Evolutionary conservation across 225 moss, liverwort and hornwort genomes (phyloP).

Genomic region (Straminergon stramineum): DNA sequence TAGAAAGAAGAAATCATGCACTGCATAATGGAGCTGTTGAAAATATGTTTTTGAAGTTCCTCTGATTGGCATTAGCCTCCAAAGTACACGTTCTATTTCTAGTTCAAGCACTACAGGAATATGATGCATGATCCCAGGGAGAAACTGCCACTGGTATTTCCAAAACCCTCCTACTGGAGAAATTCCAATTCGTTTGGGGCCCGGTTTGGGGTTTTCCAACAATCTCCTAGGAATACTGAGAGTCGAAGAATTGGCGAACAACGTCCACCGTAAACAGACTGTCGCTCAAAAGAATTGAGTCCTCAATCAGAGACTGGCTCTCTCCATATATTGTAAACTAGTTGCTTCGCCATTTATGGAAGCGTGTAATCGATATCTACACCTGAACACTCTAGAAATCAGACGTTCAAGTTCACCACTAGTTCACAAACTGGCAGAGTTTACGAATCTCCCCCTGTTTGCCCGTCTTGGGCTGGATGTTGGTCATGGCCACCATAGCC

Average conservation of each 20-base stretch:
- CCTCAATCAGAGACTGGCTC: too few species aligned
- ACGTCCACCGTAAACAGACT: background rate
- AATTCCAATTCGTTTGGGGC: too few species aligned
- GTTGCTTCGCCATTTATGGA: background rate
- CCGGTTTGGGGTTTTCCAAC: too few species aligned
- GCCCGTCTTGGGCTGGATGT: background rate
- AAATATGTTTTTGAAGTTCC: background rate
- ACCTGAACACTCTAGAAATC: background rate
- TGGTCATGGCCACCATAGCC: conserved; percentile 37
- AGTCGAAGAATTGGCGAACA: background rate
- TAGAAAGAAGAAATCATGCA: background rate
- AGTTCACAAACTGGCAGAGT: conserved; percentile 11
- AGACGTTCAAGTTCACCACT: background rate
- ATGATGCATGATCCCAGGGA: background rate
- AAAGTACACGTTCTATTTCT: background rate
- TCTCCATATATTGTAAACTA: background rate
- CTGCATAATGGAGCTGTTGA: background rate
- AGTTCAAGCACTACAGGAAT: background rate
- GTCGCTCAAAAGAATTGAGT: background rate
- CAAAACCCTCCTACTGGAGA: background rate
- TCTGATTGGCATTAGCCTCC: background rate
- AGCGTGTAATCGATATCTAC: background rate
- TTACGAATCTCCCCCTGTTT: background rate
- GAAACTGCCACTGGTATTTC: background rate
- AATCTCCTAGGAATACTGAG: background rate